Conservation (phyloP, 352 stramenopile species). For the Phytophthora boehmeriae region DNA sequence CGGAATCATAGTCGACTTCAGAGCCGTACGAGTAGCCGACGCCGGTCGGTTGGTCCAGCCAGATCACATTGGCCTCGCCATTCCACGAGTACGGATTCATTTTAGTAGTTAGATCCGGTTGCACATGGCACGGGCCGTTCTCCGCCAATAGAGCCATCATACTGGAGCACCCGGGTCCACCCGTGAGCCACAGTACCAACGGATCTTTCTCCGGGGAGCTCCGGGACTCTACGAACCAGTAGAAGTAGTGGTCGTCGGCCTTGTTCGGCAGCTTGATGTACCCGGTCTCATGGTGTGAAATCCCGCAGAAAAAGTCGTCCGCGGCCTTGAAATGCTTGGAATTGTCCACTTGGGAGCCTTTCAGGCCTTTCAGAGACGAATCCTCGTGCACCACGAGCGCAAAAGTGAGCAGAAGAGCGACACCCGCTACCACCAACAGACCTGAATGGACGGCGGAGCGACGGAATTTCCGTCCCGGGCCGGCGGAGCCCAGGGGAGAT, state of each 20-base stretch:
- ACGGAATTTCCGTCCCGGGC: neutral
- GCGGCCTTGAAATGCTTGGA: neutral
- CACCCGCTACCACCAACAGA: constrained; percentile 30
- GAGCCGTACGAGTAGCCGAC: constrained; percentile 72
- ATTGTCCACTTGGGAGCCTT: constrained; percentile 17
- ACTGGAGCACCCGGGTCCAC: constrained; percentile 65
- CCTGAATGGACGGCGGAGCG: constrained; percentile 1
- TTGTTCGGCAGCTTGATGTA: constrained; percentile 63
- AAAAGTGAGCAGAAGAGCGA: constrained; percentile 42
- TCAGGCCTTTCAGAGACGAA: constrained; percentile 27
- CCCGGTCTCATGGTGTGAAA: constrained; percentile 44
- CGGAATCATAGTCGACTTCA: constrained; percentile 42
- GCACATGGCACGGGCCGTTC: constrained; percentile 66
- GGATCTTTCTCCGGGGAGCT: constrained; percentile 41
- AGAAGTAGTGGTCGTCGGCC: constrained; percentile 68
- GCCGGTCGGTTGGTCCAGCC: constrained; percentile 68
- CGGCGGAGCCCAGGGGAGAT: neutral
- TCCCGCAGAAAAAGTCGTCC: constrained; percentile 44
- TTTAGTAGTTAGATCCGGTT: constrained; percentile 48
- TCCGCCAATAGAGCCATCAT: constrained; percentile 62
- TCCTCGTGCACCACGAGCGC: constrained; percentile 35
- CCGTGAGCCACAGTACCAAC: constrained; percentile 71
- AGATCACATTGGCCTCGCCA: constrained; percentile 69
- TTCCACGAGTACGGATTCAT: constrained; percentile 72
- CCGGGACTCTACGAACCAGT: constrained; percentile 69